These are phyloP conservation scores for Gossypium australe DNA, from an alignment of 345 rosid genomes.

Conservation along the genomic window DNA sequence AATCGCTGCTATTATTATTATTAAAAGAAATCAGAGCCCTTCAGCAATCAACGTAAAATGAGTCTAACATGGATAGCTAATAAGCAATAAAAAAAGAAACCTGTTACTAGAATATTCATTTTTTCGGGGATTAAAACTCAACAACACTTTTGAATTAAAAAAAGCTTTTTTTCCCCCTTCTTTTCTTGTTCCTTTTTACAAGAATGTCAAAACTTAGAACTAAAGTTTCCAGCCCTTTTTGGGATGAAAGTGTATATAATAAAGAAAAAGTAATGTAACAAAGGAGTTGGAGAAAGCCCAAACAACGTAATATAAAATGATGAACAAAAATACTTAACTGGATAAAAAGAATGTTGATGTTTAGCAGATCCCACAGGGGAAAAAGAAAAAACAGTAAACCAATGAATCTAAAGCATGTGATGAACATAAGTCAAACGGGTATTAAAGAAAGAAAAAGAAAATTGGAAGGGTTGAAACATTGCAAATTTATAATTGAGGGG, in stretches of 20 bases:
- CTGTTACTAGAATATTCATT: no score
- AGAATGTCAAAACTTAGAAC: neutral
- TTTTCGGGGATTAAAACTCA: neutral
- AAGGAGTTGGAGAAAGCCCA: neutral
- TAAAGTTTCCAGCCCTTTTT: neutral
- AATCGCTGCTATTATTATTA: neutral
- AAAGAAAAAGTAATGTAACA: neutral
- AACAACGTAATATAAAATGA: neutral
- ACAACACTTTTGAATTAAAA: no score
- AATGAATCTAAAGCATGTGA: neutral
- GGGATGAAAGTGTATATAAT: neutral
- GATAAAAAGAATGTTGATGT: neutral
- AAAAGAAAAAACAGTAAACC: neutral
- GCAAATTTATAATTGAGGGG: neutral
- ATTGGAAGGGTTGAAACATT: neutral
- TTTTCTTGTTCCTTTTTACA: neutral
- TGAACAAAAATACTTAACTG: neutral
- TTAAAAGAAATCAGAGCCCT: neutral
- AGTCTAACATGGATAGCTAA: no score
- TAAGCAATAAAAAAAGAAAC: no score
- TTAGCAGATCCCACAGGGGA: neutral
- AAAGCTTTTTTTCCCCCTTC: no score
- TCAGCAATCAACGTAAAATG: no score
- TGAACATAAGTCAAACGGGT: conserved; percentile 1
- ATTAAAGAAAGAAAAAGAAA: neutral